Base-by-base conservation (phyloP, 1,139 yeast species). In the Pichia cactophila region DNA sequence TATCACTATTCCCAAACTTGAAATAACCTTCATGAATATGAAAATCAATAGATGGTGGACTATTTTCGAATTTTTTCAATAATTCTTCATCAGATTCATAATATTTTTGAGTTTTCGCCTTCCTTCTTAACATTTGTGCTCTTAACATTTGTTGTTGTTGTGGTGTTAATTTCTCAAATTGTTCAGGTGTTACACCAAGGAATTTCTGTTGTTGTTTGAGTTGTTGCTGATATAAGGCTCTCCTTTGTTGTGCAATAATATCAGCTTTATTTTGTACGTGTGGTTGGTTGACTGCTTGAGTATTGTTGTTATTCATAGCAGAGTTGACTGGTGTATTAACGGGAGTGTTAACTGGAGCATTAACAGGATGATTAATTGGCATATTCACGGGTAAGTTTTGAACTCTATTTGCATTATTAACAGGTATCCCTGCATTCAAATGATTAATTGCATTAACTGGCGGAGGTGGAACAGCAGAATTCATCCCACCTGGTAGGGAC, bases 1-100 rank as follows among this genome's bases (percentile, higher is more conserved):
- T 83, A 46, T 94, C 95, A 60, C 73, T 78, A 58, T 81, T 81
- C 52, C 86, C 86, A 68, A 85, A 88, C 54, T 94, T 76, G 64
- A 81, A 92, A 66, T 90, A 95, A 46, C 87, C 86, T 58, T 87
- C 95, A 66, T 86, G 90, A 38, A 92, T 88, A 61, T 92, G 97
- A 58, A 92, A 81, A 54, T 83, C 94, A 52, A 92, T 67, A 43
- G 95, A 86, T 11, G 97, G 86, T 7, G 94, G 87, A 55, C 78
- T 80, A 53, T 81, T 80, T 53, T 84, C 81, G 62, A 83, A 89
- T 62, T 89, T 90, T 53, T 79, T 77, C 57, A 92, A 69, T n/a
- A 92, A 74, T 45, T 83, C 86, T 54, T 80, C 85, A 11, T 86
- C 70, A 5, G 90, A 81, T 57, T 85, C 86, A 14, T 86, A 81